Conservation (phyloP, 2,329 filamentous ascomycete genomes). For the Fusarium anguioides region DNA sequence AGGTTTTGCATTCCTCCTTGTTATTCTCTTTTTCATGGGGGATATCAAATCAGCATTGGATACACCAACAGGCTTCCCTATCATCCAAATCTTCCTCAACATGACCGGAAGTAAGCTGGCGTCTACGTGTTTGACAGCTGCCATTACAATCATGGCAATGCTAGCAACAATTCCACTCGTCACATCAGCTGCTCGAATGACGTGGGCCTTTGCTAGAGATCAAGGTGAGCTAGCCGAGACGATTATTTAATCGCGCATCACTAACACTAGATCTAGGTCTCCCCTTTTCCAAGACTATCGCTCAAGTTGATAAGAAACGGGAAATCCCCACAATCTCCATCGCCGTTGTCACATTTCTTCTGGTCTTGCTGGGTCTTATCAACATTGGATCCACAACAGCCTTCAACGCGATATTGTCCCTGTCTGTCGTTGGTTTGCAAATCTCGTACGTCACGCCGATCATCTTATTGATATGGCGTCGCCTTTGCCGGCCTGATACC, state of each 20-base stretch:
- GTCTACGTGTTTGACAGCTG: background rate
- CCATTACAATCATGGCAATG: slow-evolving; percentile 18
- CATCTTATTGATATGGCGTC: slow-evolving; percentile 24
- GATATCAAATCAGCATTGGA: slow-evolving; percentile 10
- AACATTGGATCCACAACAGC: slow-evolving; percentile 40
- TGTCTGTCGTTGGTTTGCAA: slow-evolving; percentile 28
- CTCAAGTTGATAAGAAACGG: slow-evolving; percentile 18
- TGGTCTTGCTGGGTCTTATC: slow-evolving; percentile 36
- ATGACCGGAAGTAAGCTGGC: slow-evolving; percentile 10
- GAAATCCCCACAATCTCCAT: slow-evolving; percentile 25
- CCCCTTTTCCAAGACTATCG: slow-evolving; percentile 21
- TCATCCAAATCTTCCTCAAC: slow-evolving; percentile 30
- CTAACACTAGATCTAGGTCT: slow-evolving; percentile 4
- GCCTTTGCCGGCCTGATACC: slow-evolving; percentile 9
- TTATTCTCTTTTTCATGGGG: slow-evolving; percentile 31
- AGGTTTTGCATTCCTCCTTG: slow-evolving; percentile 24
- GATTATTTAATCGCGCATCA: accelerated
- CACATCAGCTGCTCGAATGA: slow-evolving; percentile 26
- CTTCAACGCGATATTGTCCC: slow-evolving; percentile 35
- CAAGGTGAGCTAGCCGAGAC: background rate
- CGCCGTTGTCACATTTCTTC: background rate
- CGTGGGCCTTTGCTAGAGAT: slow-evolving; percentile 40
- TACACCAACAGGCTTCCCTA: slow-evolving; percentile 27
- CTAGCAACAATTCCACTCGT: slow-evolving; percentile 29
- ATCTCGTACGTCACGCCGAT: slow-evolving; percentile 31